Evolutionary conservation across 2,329 filamentous ascomycete species (phyloP).

Genomic region (Cercospora nicotianae): DNA sequence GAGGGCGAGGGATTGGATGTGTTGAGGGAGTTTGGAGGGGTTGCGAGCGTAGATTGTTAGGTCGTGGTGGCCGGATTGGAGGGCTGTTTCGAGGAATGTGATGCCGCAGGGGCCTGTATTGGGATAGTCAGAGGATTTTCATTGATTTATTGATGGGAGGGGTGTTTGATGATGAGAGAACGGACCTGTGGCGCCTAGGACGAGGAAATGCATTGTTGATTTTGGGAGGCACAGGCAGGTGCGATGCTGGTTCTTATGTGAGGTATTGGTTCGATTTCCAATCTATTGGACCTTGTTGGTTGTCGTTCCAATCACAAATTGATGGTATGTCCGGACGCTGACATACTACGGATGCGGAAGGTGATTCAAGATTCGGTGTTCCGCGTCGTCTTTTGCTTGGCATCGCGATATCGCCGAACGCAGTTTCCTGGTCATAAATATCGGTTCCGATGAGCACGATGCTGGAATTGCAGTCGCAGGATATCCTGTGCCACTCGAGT

Average conservation of each 20-base stretch:
- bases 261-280: background rate
- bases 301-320: background rate
- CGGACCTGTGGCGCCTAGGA: conserved; percentile 27
- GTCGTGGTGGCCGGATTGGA: conserved; percentile 19
- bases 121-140: background rate
- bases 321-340: background rate
- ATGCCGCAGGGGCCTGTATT: conserved; percentile 24
- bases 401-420: background rate
- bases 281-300: background rate
- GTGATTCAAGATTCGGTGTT: conserved; percentile 13
- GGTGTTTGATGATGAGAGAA: background rate
- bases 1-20: conserved; percentile 11
- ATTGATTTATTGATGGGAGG: background rate
- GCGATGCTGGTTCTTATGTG: background rate
- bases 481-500: background rate
- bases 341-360: background rate
- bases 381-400: background rate
- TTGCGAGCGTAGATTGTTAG: conserved; percentile 29
- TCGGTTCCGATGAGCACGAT: background rate
- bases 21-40: conserved; percentile 23
- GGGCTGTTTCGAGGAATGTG: conserved; percentile 25
- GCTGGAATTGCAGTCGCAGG: background rate
- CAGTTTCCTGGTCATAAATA: background rate
- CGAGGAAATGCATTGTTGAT: conserved; percentile 26
- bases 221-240: background rate